Base-by-base conservation (phyloP, 2,329 filamentous ascomycete species). In the Zalaria obscura region DNA sequence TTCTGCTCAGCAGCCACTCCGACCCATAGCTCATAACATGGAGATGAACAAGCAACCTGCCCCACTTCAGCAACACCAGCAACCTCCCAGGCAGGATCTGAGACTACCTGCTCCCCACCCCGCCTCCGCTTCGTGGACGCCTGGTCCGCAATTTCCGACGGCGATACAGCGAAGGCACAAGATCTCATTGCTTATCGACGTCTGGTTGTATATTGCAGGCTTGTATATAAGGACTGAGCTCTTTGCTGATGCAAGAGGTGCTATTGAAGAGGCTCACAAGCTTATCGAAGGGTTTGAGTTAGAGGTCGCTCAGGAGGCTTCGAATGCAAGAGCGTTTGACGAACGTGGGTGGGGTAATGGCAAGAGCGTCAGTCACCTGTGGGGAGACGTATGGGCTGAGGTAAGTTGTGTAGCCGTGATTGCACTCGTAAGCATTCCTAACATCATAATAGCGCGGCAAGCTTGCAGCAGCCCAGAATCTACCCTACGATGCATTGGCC, bases 151-250 rank as follows among this genome's bases (percentile, higher is more conserved):
- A 40, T 73, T 75, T 43, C 63, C 70, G 2, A 58, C 62, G 18
- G 47, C 66, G 5, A 68, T 74, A 46, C 66, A 69, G 39, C 67
- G 73, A 40, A 70, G 69, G 41, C 72, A 76, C 44, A 71, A 68
- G 10, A 63, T 76, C 8, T 67, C 67, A 4, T 55, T 79, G 7
- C 61, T 98, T 10, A 67, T 87, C 18, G 81, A 80, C 49, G 78
- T 95, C 28, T 98, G 91, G 91, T 69, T 95, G 5, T 81, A 91
- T 56, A 86, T 95, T 46, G 82, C 86, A 2, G 82, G 82, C 0
- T 79, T 96, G 48, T 98, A 96, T 56, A 76, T 86, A 27, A 76
- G 86, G 40, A 85, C 89, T 5, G 75, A 74, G 5, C 77, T 93
- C 66, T 76, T 77, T 42, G 80, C 88, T 18, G 89, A 96, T 57